Percentiles rank a stretch among this genome's conserved stretches.
These are phyloP conservation scores for Carallia pectinifolia DNA, from an alignment of 345 rosid species.

Conservation along the genomic window DNA sequence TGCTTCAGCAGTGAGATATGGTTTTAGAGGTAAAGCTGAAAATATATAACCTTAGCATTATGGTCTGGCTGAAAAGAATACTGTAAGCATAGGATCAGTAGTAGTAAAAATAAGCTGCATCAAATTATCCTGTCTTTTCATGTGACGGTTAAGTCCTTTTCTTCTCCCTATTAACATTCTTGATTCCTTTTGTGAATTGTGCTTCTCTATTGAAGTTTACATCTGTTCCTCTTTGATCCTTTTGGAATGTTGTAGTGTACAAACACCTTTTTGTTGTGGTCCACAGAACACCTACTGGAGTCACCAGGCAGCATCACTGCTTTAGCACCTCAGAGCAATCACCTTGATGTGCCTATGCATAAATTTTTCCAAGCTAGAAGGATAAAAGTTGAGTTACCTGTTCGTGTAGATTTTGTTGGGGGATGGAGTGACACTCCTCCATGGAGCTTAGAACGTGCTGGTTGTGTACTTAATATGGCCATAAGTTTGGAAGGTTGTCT, in stretches of 20 bases:
- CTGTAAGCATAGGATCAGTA: neutral
- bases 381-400: constrained; percentile 78
- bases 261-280: constrained; percentile 11
- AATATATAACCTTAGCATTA: constrained; percentile 1
- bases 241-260: neutral
- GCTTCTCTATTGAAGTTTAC: constrained; percentile 8
- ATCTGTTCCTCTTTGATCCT: constrained; percentile 11
- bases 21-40: constrained; percentile 66
- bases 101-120: neutral
- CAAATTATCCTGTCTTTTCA: too few species aligned
- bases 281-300: constrained; percentile 63
- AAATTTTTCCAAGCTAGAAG: constrained; percentile 41
- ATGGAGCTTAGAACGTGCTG: constrained; percentile 96
- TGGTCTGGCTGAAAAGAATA: neutral
- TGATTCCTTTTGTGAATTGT: neutral
- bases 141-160: neutral
- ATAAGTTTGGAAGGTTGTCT: constrained; percentile 74
- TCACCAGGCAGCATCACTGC: constrained; percentile 26
- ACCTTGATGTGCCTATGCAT: constrained; percentile 26
- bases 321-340: constrained; percentile 26
- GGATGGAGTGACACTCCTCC: constrained; percentile 99
- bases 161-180: neutral
- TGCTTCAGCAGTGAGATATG: constrained; percentile 89
- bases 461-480: constrained; percentile 93
- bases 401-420: constrained; percentile 93